Evolutionary conservation across 2,329 filamentous ascomycete species (phyloP), one percentile per base, ranked within the genome.

Genomic region (Talaromyces sp.): DNA sequence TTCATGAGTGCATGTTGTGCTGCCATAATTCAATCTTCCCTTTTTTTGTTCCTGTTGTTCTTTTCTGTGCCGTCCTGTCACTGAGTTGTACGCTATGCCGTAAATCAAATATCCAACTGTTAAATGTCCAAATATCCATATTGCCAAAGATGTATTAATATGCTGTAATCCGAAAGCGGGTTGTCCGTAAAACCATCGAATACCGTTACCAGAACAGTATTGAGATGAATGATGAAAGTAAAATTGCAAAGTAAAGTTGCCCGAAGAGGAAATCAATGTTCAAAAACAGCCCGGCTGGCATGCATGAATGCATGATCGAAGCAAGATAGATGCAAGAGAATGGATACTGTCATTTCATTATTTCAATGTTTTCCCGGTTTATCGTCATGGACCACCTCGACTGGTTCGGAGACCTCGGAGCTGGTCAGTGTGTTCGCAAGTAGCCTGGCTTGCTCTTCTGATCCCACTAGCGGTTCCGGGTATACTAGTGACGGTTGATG

Each of bases 131-230:
- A 51, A 51, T 51, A 17, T 36, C 34, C 34, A 36, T n/a, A 40
- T 40, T 40, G 22, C 22, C 8, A 45, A 31, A 31, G 19, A 61
- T 22, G 34, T 54, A 62, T 62, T 62, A 62, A 62, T 54, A 62
- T 51, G 47, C 34, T 62, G 47, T 62, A 62, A 34, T 43, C 60
- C 60, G 60, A 62, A 54, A 62, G 19, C 17, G 22, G 7, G 22
- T 22, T n/a, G 15, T 36, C n/a, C 15, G 38, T 36, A 29, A 22
- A 36, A 53, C 61, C 38, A 31, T 22, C 36, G 13, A 31, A 27
- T 63, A 63, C 61, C 40, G 61, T 58, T 63, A 19, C 61, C 61
- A 43, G 61, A 56, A 63, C 61, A 63, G 61, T 58, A 63, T n/a
- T 58, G 38, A 58, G 7, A 11, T 49, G 15, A 47, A 58, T 31